These are phyloP conservation scores for Neopestalotiopsis sp. DNA, from an alignment of 2,329 filamentous ascomycete species.

Conservation along the genomic window DNA sequence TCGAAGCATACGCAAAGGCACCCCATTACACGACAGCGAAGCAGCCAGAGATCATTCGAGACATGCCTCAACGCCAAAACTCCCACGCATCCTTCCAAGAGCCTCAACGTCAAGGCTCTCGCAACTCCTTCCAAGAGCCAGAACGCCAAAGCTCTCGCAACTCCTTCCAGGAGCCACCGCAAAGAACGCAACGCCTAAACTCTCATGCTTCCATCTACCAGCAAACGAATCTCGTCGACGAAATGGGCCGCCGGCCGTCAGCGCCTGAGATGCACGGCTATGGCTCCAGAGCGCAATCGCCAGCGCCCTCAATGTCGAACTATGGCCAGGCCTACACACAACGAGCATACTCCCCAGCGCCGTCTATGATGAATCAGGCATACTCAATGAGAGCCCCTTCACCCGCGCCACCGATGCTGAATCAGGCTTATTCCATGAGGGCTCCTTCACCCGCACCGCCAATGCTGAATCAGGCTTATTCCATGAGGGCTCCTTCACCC, in stretches of 20 bases:
- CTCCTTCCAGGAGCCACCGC: slow-evolving; percentile 36
- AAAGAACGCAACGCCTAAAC: slow-evolving; percentile 32
- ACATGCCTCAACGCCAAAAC: slow-evolving; percentile 39
- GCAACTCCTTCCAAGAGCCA: slow-evolving; percentile 39
- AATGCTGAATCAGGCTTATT: slow-evolving; percentile 26
- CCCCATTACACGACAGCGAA: slow-evolving; percentile 70
- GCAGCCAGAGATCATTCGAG: slow-evolving; percentile 61
- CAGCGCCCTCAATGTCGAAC: slow-evolving; percentile 24
- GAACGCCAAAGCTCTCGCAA: slow-evolving; percentile 41
- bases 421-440: slow-evolving; percentile 27
- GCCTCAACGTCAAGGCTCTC: slow-evolving; percentile 40
- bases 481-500: slow-evolving; percentile 38
- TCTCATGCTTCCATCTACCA: slow-evolving; percentile 44
- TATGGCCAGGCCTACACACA: slow-evolving; percentile 25
- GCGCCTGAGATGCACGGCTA: slow-evolving; percentile 27
- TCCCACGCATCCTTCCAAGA: slow-evolving; percentile 43
- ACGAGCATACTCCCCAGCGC: slow-evolving; percentile 37
- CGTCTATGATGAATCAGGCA: slow-evolving; percentile 28
- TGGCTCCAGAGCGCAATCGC: slow-evolving; percentile 29
- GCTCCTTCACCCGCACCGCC: slow-evolving; percentile 43
- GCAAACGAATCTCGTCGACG: slow-evolving; percentile 24
- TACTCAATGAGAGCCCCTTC: slow-evolving; percentile 36
- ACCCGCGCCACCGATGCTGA: slow-evolving; percentile 35
- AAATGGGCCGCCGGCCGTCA: slow-evolving; percentile 24
- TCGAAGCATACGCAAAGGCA: slow-evolving; percentile 70